Conservation (phyloP, 208 protist genomes). For the Crithidia mellificae region DNA sequence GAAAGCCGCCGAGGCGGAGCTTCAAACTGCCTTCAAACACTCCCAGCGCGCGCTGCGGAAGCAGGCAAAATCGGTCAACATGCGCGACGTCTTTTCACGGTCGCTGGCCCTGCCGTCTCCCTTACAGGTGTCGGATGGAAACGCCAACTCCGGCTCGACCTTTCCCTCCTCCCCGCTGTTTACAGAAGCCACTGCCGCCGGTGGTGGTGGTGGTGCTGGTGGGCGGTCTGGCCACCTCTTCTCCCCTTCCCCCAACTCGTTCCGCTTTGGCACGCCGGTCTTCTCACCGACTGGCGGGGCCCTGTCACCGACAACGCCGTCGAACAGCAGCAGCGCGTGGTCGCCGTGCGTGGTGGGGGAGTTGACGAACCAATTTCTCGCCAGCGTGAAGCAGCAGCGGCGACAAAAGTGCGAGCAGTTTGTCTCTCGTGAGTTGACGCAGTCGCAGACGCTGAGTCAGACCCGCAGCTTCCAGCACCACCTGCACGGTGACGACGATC, state of each 20-base stretch:
- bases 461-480: conserved; percentile 11
- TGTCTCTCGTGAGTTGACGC: conserved; percentile 57
- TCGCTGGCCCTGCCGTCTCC: conserved; percentile 16
- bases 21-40: conserved; percentile 51
- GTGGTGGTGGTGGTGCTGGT: neutral
- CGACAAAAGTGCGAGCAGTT: conserved; percentile 64
- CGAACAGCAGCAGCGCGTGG: conserved; percentile 57
- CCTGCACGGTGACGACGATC: neutral
- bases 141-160: neutral
- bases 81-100: conserved; percentile 61
- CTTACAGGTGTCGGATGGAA: neutral
- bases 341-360: conserved; percentile 51
- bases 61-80: conserved; percentile 59
- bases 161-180: conserved; percentile 1
- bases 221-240: neutral
- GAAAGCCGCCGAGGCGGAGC: conserved; percentile 35
- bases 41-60: conserved; percentile 72
- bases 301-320: conserved; percentile 30
- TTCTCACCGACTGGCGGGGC: conserved; percentile 12
- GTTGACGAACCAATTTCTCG: conserved; percentile 81
- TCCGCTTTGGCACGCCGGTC: conserved; percentile 6
- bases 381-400: conserved; percentile 57
- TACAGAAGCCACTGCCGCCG: neutral
- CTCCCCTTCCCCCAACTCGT: conserved; percentile 1
- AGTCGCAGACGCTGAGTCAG: conserved; percentile 48